A percentile compares a stretch with the other conserved stretches of the same genome.
Conservation (phyloP, 352 stramenopile genomes). For the Aphanomyces cochlioides region DNA sequence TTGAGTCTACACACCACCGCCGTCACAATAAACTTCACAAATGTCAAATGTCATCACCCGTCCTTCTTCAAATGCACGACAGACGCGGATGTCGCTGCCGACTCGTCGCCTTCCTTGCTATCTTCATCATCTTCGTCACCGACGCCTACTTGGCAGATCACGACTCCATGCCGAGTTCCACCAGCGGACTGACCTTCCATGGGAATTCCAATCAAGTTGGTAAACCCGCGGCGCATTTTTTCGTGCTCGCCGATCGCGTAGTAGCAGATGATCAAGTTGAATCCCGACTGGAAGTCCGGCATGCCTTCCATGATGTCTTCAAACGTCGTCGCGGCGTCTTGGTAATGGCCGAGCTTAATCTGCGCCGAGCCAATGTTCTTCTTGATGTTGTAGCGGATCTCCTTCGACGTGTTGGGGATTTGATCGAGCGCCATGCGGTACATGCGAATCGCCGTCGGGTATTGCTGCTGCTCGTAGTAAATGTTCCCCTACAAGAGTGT, state of each 20-base stretch:
- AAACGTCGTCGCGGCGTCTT: slow-evolving; percentile 92
- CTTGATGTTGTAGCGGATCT: slow-evolving; percentile 94
- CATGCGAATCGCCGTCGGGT: slow-evolving; percentile 93
- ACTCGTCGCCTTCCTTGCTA: slow-evolving; percentile 43
- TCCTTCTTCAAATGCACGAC: slow-evolving; percentile 27
- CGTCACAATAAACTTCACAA: slow-evolving; percentile 23
- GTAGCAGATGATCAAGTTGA: slow-evolving; percentile 97
- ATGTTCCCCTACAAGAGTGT: slow-evolving; percentile 87
- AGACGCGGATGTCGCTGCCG: slow-evolving; percentile 52
- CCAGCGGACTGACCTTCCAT: slow-evolving; percentile 54
- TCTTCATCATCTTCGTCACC: slow-evolving; percentile 80
- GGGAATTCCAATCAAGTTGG: slow-evolving; percentile 86
- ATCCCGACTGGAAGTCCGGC: slow-evolving; percentile 93
- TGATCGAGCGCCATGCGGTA: slow-evolving; percentile 98
- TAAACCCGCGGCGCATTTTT: slow-evolving; percentile 91
- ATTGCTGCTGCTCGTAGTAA: slow-evolving; percentile 95
- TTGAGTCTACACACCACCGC: slow-evolving; percentile 72
- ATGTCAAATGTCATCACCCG: neutral
- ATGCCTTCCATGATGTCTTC: slow-evolving; percentile 93
- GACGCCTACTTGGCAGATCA: slow-evolving; percentile 20
- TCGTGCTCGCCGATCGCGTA: slow-evolving; percentile 94
- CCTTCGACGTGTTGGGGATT: slow-evolving; percentile 91
- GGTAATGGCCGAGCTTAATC: slow-evolving; percentile 91
- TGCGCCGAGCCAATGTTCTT: slow-evolving; percentile 95
- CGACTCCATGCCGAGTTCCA: neutral